Percentiles rank a stretch among this genome's conserved stretches.
Conservation (phyloP, 2,329 filamentous ascomycete genomes). For the Ceratocystis huliohia region DNA sequence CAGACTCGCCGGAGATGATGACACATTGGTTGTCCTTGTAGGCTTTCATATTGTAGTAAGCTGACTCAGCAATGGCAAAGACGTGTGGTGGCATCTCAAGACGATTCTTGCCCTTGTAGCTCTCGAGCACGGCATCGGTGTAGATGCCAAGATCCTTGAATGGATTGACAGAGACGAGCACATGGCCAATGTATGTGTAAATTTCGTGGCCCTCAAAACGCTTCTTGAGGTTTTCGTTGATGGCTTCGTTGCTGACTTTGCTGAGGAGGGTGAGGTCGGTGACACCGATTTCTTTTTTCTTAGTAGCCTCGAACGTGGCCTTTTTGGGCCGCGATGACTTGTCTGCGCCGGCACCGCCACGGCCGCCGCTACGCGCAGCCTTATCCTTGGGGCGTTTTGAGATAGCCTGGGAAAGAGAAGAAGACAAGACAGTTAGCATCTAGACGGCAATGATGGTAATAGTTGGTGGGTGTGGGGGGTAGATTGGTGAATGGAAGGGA, state of each 20-base stretch:
- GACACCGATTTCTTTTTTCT: conserved; percentile 99
- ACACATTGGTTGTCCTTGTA: conserved; percentile 99
- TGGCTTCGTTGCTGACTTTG: conserved; percentile 97
- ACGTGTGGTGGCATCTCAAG: conserved; percentile 92
- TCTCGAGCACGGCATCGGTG: conserved; percentile 82
- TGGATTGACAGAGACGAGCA: conserved; percentile 96
- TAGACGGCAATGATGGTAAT: not conserved
- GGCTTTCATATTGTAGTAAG: conserved; percentile 99
- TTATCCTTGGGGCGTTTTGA: conserved; percentile 39
- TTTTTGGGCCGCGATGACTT: conserved; percentile 64
- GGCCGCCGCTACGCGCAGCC: conserved; percentile 28
- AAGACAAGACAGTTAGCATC: not conserved
- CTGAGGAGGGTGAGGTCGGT: conserved; percentile 94
- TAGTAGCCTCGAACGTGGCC: conserved; percentile 85
- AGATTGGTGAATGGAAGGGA: not conserved
- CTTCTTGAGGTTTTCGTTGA: conserved; percentile 98
- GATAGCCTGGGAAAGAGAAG: conserved; percentile 31
- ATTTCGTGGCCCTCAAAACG: conserved; percentile 95
- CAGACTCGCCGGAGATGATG: conserved; percentile 97
- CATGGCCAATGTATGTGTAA: conserved; percentile 99
- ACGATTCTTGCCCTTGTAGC: conserved; percentile 93
- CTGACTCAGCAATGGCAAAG: conserved; percentile 88
- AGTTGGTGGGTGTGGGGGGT: not conserved
- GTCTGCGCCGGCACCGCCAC: conserved; percentile 29
- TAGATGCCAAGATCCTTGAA: conserved; percentile 97